Evolutionary conservation across 495 filamentous ascomycete genomes (phyloP).

Genomic region (Xylaria acuta): DNA sequence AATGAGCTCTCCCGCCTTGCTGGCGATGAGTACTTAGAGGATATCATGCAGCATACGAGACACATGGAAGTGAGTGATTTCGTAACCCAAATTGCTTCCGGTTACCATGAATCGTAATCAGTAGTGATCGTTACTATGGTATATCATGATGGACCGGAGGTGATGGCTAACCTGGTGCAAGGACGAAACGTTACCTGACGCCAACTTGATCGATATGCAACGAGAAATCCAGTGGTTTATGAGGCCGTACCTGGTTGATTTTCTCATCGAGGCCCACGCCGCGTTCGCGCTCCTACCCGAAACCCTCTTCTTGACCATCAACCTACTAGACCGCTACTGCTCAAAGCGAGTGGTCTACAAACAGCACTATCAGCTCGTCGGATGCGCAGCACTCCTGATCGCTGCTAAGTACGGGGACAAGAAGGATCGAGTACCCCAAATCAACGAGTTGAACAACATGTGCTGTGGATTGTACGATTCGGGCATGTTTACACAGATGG

Average conservation of each 20-base stretch:
- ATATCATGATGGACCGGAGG: slow-evolving; percentile 26
- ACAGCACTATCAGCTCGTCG: slow-evolving; percentile 97
- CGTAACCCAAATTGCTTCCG: background rate
- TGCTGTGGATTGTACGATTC: slow-evolving; percentile 98
- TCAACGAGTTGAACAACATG: slow-evolving; percentile 97
- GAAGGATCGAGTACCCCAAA: slow-evolving; percentile 95
- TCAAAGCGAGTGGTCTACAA: slow-evolving; percentile 99
- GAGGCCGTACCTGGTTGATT: slow-evolving; percentile 97
- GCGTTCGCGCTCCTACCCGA: slow-evolving; percentile 94
- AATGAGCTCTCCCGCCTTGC: slow-evolving; percentile 84
- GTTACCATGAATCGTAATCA: background rate
- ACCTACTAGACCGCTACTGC: slow-evolving; percentile 96
- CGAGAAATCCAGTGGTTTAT: slow-evolving; percentile 99
- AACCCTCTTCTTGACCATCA: slow-evolving; percentile 93
- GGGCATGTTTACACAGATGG: slow-evolving; percentile 99
- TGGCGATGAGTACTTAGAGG: slow-evolving; percentile 87
- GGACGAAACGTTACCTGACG: slow-evolving; percentile 90
- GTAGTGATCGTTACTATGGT: background rate
- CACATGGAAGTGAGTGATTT: slow-evolving; percentile 80
- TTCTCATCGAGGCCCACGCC: slow-evolving; percentile 95
- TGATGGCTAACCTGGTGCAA: slow-evolving; percentile 43
- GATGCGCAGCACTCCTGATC: slow-evolving; percentile 94
- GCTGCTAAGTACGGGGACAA: slow-evolving; percentile 98
- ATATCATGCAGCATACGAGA: slow-evolving; percentile 91
- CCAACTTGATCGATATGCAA: slow-evolving; percentile 97